Percentiles rank a stretch among this genome's conserved stretches.
Conservation (phyloP, 768 basidiomycete species). For the Daedaleopsis nitida region DNA sequence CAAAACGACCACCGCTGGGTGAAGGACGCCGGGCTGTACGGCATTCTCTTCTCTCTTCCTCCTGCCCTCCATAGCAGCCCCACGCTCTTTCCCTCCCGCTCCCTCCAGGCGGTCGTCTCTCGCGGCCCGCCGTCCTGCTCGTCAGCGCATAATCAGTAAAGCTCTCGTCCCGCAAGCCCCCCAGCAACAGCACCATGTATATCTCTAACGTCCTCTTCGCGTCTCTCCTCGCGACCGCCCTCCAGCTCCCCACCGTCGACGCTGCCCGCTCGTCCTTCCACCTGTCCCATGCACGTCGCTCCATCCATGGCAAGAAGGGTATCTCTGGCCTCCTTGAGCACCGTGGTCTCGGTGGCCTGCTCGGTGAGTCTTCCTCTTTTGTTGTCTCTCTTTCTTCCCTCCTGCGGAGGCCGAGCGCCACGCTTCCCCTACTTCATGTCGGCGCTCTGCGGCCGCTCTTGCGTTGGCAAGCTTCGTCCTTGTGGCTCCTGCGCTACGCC, state of each 20-base stretch:
- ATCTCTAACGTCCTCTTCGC: constrained; percentile 24
- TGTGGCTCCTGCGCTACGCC: no score
- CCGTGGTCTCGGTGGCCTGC: constrained; percentile 10
- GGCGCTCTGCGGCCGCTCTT: neutral
- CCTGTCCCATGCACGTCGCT: constrained; percentile 39
- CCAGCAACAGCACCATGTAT: constrained; percentile 14
- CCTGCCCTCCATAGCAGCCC: constrained; percentile 31
- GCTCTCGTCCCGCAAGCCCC: constrained; percentile 15
- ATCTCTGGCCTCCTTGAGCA: constrained; percentile 14
- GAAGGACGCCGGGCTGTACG: neutral
- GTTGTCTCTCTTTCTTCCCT: neutral
- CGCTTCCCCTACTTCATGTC: neutral
- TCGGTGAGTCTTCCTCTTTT: constrained; percentile 18
- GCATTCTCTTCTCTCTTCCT: constrained; percentile 9
- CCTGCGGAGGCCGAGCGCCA: neutral
- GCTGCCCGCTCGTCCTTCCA: constrained; percentile 44
- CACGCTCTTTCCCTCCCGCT: constrained; percentile 44
- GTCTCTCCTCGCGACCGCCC: constrained; percentile 24
- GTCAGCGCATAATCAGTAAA: constrained; percentile 33
- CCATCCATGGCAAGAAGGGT: constrained; percentile 26
- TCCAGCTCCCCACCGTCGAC: constrained; percentile 29
- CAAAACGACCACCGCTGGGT: neutral
- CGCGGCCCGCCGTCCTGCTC: constrained; percentile 35
- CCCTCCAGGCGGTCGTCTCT: constrained; percentile 30
- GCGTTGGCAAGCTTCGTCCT: neutral